phyloP scores from a whole-genome alignment of 2,329 filamentous ascomycete species.

The Alternaria sp. region DNA sequence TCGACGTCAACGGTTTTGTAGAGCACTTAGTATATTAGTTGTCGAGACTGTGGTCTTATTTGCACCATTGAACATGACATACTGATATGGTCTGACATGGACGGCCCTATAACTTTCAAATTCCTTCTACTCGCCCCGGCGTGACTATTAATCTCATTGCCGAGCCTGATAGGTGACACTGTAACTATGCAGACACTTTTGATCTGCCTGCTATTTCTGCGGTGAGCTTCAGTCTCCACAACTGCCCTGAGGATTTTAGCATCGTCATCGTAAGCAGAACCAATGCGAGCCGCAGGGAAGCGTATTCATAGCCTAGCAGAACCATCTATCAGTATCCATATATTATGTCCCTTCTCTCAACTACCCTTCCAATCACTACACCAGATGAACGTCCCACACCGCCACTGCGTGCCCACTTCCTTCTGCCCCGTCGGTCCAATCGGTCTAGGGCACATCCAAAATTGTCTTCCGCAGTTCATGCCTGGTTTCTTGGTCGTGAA shows the following conservation, averaged over 20 bases:
- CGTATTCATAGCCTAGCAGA: neutral
- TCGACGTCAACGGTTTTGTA: neutral
- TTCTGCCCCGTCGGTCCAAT: constrained; percentile 85
- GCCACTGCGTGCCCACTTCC: constrained; percentile 84
- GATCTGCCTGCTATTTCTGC: neutral
- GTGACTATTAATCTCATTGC: neutral
- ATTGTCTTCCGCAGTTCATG: constrained; percentile 73
- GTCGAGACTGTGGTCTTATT: neutral
- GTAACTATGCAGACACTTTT: neutral
- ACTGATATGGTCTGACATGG: neutral
- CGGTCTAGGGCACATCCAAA: constrained; percentile 74
- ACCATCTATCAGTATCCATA: neutral
- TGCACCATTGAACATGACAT: neutral
- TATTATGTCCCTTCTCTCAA: neutral
- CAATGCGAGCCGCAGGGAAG: neutral
- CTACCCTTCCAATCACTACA: constrained; percentile 65
- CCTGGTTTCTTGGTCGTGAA: constrained; percentile 88
- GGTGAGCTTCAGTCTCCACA: neutral
- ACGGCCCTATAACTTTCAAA: neutral
- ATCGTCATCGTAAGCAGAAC: neutral
- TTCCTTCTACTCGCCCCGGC: neutral
- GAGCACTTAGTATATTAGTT: neutral
- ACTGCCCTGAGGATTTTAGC: neutral
- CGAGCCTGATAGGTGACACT: neutral
- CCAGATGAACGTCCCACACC: constrained; percentile 84